Evolutionary conservation across 345 rosid genomes (phyloP).

Genomic region (Pugionium cornutum): DNA sequence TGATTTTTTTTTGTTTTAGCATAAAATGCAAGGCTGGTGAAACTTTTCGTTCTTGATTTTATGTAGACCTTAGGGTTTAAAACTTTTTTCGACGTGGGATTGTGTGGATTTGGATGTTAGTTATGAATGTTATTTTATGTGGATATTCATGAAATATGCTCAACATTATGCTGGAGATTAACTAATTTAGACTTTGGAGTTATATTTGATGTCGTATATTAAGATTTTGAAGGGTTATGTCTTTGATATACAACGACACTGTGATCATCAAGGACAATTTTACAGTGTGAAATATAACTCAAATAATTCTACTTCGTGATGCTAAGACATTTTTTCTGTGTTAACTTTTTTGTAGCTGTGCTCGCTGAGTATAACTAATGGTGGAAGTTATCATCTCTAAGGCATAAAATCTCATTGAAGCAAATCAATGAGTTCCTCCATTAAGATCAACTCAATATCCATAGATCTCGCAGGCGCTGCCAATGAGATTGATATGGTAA

Average conservation of each 20-base stretch:
- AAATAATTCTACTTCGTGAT: not conserved
- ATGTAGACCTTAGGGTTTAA: slow-evolving; percentile 34
- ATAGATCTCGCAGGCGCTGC: slow-evolving; percentile 51
- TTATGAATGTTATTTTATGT: slow-evolving; percentile 57
- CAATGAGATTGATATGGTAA: slow-evolving; percentile 40
- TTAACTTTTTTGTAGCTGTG: slow-evolving; percentile 9
- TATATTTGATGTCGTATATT: slow-evolving; percentile 18
- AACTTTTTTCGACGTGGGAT: not conserved
- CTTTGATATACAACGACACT: slow-evolving; percentile 2
- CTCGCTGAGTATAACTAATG: slow-evolving; percentile 38
- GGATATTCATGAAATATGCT: slow-evolving; percentile 28
- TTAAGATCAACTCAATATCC: slow-evolving; percentile 57
- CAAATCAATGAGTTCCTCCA: slow-evolving; percentile 49
- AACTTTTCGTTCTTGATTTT: slow-evolving; percentile 33
- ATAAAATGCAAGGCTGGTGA: slow-evolving; percentile 16
- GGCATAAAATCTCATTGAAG: slow-evolving; percentile 31
- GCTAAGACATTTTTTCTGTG: not conserved
- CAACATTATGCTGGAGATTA: not conserved
- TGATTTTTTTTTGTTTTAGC: slow-evolving; percentile 17
- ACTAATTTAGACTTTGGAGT: not conserved
- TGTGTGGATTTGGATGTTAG: slow-evolving; percentile 6
- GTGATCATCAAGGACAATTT: slow-evolving; percentile 4
- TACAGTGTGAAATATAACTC: slow-evolving; percentile 10
- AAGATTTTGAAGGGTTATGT: slow-evolving; percentile 25
- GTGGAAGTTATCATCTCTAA: slow-evolving; percentile 41